These are phyloP conservation scores for Zygotorulaspora chibaensis DNA, from an alignment of 805 yeast species.

Conservation along the genomic window DNA sequence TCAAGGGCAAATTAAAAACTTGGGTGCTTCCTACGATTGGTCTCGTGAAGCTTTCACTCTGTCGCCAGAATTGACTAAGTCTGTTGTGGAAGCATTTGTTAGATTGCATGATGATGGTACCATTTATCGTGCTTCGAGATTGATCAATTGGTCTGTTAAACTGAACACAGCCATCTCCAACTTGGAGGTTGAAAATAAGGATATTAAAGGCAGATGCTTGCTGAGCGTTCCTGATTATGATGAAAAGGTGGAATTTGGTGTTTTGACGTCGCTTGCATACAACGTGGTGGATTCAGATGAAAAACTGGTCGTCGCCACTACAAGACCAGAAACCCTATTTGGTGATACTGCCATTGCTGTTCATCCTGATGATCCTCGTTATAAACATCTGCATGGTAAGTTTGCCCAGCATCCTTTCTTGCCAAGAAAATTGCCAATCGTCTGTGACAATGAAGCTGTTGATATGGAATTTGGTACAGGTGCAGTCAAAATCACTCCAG, in stretches of 20 bases:
- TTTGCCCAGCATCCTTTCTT: slow-evolving; percentile 86
- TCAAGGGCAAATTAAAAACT: slow-evolving; percentile 72
- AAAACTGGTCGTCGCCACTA: slow-evolving; percentile 87
- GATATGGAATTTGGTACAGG: slow-evolving; percentile 99
- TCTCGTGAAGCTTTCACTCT: slow-evolving; percentile 89
- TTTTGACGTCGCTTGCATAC: slow-evolving; percentile 91
- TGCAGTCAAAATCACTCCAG: slow-evolving; percentile 98
- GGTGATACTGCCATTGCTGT: slow-evolving; percentile 99
- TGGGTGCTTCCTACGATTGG: slow-evolving; percentile 99
- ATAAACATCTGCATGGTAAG: slow-evolving; percentile 92
- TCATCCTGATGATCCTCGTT: slow-evolving; percentile 91
- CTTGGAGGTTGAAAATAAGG: slow-evolving; percentile 93
- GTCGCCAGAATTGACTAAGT: slow-evolving; percentile 66
- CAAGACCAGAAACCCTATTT: slow-evolving; percentile 97
- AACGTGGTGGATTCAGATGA: slow-evolving; percentile 75
- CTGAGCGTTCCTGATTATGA: slow-evolving; percentile 87
- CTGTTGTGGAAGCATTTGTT: slow-evolving; percentile 90
- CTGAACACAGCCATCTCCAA: slow-evolving; percentile 94
- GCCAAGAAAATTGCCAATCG: slow-evolving; percentile 78
- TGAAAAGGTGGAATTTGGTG: slow-evolving; percentile 91
- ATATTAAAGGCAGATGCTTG: slow-evolving; percentile 73
- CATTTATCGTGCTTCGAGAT: slow-evolving; percentile 87
- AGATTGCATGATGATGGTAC: slow-evolving; percentile 90
- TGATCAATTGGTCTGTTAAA: slow-evolving; percentile 95
- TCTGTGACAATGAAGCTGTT: slow-evolving; percentile 88